A percentile compares a stretch with the other conserved stretches of the same genome.
These are phyloP conservation scores for Blakeslea trispora DNA, from an alignment of 371 early-diverging fungal genomes.

Conservation along the genomic window DNA sequence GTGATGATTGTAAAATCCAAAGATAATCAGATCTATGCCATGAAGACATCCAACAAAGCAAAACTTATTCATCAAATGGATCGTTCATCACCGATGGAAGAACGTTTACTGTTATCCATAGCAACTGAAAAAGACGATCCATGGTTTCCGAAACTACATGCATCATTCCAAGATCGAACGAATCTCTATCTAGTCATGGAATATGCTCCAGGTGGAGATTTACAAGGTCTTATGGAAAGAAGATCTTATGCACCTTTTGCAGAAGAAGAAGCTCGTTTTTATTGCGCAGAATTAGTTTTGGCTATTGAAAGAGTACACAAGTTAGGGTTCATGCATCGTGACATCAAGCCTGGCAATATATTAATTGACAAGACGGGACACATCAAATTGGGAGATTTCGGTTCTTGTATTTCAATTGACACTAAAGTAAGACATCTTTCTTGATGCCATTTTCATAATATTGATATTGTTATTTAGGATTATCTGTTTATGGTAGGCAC, in stretches of 20 bases:
- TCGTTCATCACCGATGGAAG: constrained; percentile 91
- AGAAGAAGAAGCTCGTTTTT: constrained; percentile 92
- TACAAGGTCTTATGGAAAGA: constrained; percentile 91
- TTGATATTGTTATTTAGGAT: constrained; percentile 1
- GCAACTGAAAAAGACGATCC: constrained; percentile 55
- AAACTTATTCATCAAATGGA: constrained; percentile 83
- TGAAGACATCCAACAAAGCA: constrained; percentile 93
- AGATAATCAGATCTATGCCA: constrained; percentile 77
- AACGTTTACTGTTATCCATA: constrained; percentile 77
- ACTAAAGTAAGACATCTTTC: constrained; percentile 29
- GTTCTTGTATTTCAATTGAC: constrained; percentile 61
- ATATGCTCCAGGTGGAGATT: constrained; percentile 93
- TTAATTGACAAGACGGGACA: constrained; percentile 75
- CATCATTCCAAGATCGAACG: constrained; percentile 90
- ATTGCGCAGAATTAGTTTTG: constrained; percentile 92
- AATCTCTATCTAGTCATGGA: constrained; percentile 96
- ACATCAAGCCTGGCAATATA: constrained; percentile 84
- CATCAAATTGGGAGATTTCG: constrained; percentile 93
- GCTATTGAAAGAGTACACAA: constrained; percentile 92
- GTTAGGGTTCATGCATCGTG: constrained; percentile 94
- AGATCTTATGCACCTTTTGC: constrained; percentile 71
- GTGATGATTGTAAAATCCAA: constrained; percentile 66
- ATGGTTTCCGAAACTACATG: constrained; percentile 84
- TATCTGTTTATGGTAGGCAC: constrained; percentile 75
- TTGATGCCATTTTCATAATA: constrained; percentile 3